These are phyloP conservation scores for Coleophoma crateriformis DNA, from an alignment of 2,329 filamentous ascomycete species.

Conservation along the genomic window DNA sequence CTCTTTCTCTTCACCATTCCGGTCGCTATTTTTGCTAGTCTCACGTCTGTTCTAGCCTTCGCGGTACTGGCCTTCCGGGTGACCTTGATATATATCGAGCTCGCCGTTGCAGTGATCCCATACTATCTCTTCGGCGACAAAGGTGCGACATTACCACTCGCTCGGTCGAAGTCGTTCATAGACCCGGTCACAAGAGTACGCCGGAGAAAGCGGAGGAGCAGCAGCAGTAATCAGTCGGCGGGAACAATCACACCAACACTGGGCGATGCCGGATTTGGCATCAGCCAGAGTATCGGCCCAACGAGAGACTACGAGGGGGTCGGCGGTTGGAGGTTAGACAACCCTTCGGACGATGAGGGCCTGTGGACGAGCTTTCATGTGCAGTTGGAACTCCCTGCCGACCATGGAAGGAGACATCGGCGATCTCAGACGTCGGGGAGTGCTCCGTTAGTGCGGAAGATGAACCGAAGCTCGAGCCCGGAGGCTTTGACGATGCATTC, in stretches of 20 bases:
- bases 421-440: constrained; percentile 28
- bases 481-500: constrained; percentile 27
- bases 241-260: constrained; percentile 18
- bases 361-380: constrained; percentile 49
- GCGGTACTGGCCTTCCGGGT: constrained; percentile 55
- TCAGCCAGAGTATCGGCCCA: constrained; percentile 42
- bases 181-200: constrained; percentile 4
- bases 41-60: constrained; percentile 59
- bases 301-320: constrained; percentile 55
- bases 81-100: constrained; percentile 56
- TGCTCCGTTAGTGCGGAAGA: constrained; percentile 12
- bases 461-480: constrained; percentile 21
- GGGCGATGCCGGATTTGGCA: constrained; percentile 27
- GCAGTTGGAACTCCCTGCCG: constrained; percentile 40
- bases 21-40: constrained; percentile 54
- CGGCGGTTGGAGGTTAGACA: constrained; percentile 48
- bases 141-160: not conserved
- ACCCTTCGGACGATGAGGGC: constrained; percentile 27
- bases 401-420: constrained; percentile 36
- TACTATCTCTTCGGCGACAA: constrained; percentile 39
- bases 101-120: constrained; percentile 51
- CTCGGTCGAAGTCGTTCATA: constrained; percentile 3
- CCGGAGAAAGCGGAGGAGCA: constrained; percentile 19
- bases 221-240: constrained; percentile 26
- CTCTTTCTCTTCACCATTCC: constrained; percentile 58